Base-by-base conservation (phyloP, 257 asterid species). In the Datura wrightii region DNA sequence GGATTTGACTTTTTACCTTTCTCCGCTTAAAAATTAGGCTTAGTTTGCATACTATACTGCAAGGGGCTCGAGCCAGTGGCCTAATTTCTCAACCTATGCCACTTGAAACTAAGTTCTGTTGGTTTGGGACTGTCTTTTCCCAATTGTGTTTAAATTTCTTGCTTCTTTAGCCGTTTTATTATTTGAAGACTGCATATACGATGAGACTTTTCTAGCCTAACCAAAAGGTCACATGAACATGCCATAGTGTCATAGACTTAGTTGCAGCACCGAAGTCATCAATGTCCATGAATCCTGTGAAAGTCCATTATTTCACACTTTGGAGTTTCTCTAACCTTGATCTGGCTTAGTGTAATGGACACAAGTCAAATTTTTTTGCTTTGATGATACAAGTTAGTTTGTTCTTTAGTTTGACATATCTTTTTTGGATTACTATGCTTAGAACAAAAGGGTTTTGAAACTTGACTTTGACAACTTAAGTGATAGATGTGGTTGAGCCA, bases 221-320 rank as follows among this genome's bases (percentile, higher is more conserved):
- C 46, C 82, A 76, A 24, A 76, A 50, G 62, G 60, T 76, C 82
- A 76, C 82, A 76, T 76, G 82, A 50, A 76, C 63, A 50, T 48
- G 58, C 78, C 52, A 7, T 36, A 67, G 13, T 31, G 62, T 9
- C 62, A 74, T 46, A 76, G 82, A 76, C 31, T 76, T 50, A 2
- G 41, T 31, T 76, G 44, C 31, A 76, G 9, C 62, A 76, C 82
- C 46, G 82, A 50, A 76, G 82, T 76, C 82, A 76, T 76, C 82
- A 76, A 76, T 50, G 82, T 76, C 42, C 82, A 50, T 76, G 82
- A 11, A 76, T 76, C 82, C 60, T 76, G 82, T 76, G 82, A 31
- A 50, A 76, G 62, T 76, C 63, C 62, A 76, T 50, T 31, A 76
- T 50, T 76, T 76, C 82, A 76, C 62, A 76, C 60, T 50, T 76